Conservation (phyloP, 345 rosid genomes). For the Eucalyptus albens region DNA sequence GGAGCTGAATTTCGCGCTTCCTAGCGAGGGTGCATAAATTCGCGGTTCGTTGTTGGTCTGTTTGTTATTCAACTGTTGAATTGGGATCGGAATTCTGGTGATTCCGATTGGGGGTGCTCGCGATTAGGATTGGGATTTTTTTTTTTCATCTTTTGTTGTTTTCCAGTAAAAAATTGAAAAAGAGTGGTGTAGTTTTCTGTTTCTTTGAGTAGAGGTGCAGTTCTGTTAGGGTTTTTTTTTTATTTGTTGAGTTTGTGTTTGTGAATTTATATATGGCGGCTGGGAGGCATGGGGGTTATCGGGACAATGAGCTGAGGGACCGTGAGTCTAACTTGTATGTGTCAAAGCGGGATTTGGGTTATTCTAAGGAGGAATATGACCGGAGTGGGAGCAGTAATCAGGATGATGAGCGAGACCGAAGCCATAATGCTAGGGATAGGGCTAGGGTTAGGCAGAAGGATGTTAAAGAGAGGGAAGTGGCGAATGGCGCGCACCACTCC, state of each 20-base stretch:
- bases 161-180: not conserved
- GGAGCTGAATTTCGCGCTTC: not conserved
- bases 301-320: constrained; percentile 52
- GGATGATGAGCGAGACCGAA: constrained; percentile 19
- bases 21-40: not conserved
- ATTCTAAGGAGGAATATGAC: constrained; percentile 33
- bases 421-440: constrained; percentile 24
- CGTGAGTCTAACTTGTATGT: constrained; percentile 43
- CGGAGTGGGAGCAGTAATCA: constrained; percentile 22
- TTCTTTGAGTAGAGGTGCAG: not conserved
- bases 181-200: not conserved
- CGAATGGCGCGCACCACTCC: constrained; percentile 34
- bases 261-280: constrained; percentile 44
- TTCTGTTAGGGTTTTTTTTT: not conserved
- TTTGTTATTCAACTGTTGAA: not conserved
- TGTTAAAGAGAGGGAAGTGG: constrained; percentile 54
- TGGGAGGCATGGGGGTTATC: constrained; percentile 68
- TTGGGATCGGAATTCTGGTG: not conserved
- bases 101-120: not conserved
- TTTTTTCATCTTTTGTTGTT: not conserved
- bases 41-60: not conserved
- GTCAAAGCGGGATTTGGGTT: constrained; percentile 27
- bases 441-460: constrained; percentile 54
- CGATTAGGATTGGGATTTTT: not conserved
- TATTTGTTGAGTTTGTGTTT: not conserved